Conservation (phyloP, 306 rosid genomes). For the Hippophae gyantsensis region DNA sequence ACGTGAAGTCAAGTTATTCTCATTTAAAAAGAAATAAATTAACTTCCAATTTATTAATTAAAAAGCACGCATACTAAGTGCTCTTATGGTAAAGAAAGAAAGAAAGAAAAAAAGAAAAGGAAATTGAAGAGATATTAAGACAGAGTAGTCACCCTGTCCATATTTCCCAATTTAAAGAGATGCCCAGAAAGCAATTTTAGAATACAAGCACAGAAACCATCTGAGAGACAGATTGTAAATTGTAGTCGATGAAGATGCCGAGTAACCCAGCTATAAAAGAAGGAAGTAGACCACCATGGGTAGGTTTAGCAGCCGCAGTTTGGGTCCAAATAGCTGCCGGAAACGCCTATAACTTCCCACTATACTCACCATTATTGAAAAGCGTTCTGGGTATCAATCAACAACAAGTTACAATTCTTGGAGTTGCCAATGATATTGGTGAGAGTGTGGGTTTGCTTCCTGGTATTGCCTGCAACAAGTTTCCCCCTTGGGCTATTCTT, state of each 20-base stretch:
- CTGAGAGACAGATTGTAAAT: too few species aligned
- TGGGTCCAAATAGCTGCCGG: conserved; percentile 72
- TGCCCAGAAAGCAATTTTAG: too few species aligned
- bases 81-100: too few species aligned
- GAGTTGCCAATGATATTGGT: conserved; percentile 77
- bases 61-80: too few species aligned
- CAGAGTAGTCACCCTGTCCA: too few species aligned
- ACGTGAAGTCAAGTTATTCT: too few species aligned
- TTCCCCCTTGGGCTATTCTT: conserved; percentile 81
- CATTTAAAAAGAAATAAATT: too few species aligned
- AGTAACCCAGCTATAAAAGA: conserved; percentile 37
- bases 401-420: conserved; percentile 63
- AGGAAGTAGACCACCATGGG: conserved; percentile 92
- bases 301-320: conserved; percentile 79
- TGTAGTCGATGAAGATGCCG: conserved; percentile 20
- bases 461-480: conserved; percentile 63
- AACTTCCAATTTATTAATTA: too few species aligned
- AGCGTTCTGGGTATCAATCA: conserved; percentile 55
- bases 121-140: too few species aligned
- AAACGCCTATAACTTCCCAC: conserved; percentile 53
- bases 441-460: conserved; percentile 58
- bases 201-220: too few species aligned
- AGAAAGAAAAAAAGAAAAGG: too few species aligned
- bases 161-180: too few species aligned
- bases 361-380: conserved; percentile 64